Evolutionary conservation across 495 filamentous ascomycete species (phyloP).

Genomic region (Aspergillus egyptiacus): DNA sequence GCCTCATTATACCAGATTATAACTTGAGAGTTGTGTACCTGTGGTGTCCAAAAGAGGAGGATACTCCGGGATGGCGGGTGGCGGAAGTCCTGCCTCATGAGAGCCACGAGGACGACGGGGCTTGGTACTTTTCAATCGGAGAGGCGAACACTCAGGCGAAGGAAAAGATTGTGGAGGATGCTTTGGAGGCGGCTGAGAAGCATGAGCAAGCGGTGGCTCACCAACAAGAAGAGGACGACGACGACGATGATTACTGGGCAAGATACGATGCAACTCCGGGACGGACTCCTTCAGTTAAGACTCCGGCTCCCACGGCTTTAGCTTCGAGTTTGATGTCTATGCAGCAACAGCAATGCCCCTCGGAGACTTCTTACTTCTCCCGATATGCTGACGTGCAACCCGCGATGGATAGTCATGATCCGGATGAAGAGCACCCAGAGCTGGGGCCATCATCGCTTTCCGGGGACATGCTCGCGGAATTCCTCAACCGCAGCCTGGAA

Average conservation of each 20-base stretch:
- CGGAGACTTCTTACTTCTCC: constrained; percentile 61
- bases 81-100: constrained; percentile 67
- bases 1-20: constrained; percentile 51
- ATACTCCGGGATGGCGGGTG: constrained; percentile 72
- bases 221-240: constrained; percentile 52
- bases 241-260: constrained; percentile 92
- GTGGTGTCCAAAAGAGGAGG: constrained; percentile 61
- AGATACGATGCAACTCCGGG: constrained; percentile 83
- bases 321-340: constrained; percentile 19
- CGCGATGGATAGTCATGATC: constrained; percentile 84
- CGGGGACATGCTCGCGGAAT: constrained; percentile 41
- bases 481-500: constrained; percentile 23
- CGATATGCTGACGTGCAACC: constrained; percentile 85
- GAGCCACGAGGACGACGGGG: constrained; percentile 31
- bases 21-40: constrained; percentile 54
- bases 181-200: constrained; percentile 23
- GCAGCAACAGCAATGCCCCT: constrained; percentile 27
- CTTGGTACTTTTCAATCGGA: constrained; percentile 47
- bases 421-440: constrained; percentile 51
- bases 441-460: constrained; percentile 50
- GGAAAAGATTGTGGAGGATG: constrained; percentile 36
- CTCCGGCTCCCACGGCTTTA: constrained; percentile 46
- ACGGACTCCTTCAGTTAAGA: constrained; percentile 65
- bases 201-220: constrained; percentile 24
- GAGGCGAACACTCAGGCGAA: constrained; percentile 45